Conservation (phyloP, 2,329 filamentous ascomycete genomes). For the Pseudogymnoascus sp. region DNA sequence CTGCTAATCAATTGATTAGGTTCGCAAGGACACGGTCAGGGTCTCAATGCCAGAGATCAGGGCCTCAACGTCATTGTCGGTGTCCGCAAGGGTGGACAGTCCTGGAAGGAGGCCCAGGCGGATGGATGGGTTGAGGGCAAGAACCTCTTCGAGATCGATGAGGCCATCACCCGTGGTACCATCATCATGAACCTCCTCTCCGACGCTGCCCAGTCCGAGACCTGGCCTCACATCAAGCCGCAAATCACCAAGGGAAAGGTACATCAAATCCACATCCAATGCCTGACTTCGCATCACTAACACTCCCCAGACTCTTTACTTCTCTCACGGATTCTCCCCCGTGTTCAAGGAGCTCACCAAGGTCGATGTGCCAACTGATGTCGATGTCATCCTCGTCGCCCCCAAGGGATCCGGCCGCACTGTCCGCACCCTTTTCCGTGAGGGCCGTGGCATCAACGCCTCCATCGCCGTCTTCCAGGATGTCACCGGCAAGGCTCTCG, state of each 20-base stretch:
- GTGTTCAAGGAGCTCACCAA: conserved; percentile 99
- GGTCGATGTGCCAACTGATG: conserved; percentile 89
- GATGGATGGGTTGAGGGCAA: conserved; percentile 98
- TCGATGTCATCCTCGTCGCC: conserved; percentile 98
- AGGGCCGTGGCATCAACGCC: conserved; percentile 99
- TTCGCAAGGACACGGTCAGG: conserved; percentile 97
- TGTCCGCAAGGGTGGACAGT: conserved; percentile 96
- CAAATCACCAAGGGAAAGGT: conserved; percentile 98
- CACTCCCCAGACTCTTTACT: conserved; percentile 81
- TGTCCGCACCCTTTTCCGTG: conserved; percentile 96
- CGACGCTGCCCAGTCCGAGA: conserved; percentile 97
- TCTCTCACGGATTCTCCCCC: conserved; percentile 99
- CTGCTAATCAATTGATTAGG: conserved; percentile 20
- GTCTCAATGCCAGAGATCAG: conserved; percentile 99
- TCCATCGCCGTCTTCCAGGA: conserved; percentile 98
- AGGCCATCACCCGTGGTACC: conserved; percentile 87
- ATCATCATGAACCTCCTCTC: conserved; percentile 99
- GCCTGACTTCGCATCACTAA: conserved; percentile 13
- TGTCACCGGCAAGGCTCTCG: conserved; percentile 93
- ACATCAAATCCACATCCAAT: conserved; percentile 26
- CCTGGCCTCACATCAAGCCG: conserved; percentile 97
- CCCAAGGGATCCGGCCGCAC: conserved; percentile 99
- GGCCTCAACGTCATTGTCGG: conserved; percentile 98
- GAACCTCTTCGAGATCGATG: conserved; percentile 97
- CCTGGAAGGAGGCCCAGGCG: conserved; percentile 94